A percentile compares a stretch with the other conserved stretches of the same genome.
phyloP scores from a whole-genome alignment of 2,329 filamentous ascomycete species.

The Verticillium zaregamsianum region DNA sequence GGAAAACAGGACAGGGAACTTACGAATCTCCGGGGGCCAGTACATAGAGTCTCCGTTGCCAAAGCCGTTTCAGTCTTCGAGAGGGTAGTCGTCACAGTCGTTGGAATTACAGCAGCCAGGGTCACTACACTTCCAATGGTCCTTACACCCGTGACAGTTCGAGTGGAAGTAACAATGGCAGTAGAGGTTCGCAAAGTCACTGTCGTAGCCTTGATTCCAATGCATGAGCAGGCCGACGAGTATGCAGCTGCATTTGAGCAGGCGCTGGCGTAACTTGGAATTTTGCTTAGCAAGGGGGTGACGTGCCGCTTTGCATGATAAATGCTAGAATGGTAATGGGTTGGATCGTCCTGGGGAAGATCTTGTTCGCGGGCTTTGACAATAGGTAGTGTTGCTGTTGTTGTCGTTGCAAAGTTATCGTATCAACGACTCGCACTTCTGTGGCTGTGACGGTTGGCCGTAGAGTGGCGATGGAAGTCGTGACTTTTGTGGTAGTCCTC shows the following conservation, averaged over 20 bases:
- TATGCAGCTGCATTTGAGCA: constrained; percentile 12
- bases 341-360: no score
- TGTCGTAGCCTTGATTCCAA: constrained; percentile 11
- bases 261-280: constrained; percentile 14
- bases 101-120: constrained; percentile 1
- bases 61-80: constrained; percentile 5
- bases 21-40: background rate
- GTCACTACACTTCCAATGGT: constrained; percentile 3
- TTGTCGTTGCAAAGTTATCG: no score
- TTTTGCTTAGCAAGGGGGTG: constrained; percentile 7
- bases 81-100: constrained; percentile 2
- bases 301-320: background rate
- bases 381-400: no score
- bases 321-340: background rate
- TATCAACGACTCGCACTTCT: no score
- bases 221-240: constrained; percentile 16
- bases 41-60: background rate
- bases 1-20: no score
- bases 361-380: background rate
- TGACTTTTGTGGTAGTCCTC: no score
- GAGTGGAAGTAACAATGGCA: constrained; percentile 33
- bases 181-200: constrained; percentile 21
- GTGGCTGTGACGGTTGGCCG: no score
- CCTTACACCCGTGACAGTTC: constrained; percentile 3
- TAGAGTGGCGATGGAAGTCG: no score